Evolutionary conservation across 2,329 filamentous ascomycete species (phyloP).

Genomic region (Fusarium sp.): DNA sequence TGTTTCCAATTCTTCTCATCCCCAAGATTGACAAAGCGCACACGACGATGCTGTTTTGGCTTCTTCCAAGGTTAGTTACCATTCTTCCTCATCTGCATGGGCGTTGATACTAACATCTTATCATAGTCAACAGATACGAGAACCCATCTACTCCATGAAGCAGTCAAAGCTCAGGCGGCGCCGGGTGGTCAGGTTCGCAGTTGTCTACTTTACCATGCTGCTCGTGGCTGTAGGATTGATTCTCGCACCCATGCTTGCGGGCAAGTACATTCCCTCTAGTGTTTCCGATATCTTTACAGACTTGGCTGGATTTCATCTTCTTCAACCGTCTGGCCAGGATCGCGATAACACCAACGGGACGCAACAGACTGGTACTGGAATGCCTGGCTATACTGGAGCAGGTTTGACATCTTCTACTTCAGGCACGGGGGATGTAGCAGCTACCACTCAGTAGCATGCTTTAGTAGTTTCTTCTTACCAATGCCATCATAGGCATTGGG

Average conservation of each 20-base stretch:
- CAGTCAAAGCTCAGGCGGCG: neutral
- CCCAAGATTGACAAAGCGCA: neutral
- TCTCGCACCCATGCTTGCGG: neutral
- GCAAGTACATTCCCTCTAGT: neutral
- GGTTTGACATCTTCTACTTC: neutral
- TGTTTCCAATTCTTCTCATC: neutral
- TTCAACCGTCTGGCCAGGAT: neutral
- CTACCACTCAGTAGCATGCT: neutral
- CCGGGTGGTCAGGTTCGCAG: neutral
- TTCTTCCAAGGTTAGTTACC: neutral
- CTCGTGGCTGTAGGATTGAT: neutral
- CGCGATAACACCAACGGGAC: neutral
- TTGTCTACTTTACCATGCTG: neutral
- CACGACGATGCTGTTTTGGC: neutral
- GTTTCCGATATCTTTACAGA: neutral
- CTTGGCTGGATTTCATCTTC: neutral
- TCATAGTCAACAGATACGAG: neutral
- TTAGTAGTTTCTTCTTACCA: neutral
- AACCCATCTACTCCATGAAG: neutral
- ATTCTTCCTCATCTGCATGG: neutral
- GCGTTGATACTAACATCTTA: neutral
- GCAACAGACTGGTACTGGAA: neutral
- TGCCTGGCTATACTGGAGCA: neutral
- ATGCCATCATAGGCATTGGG: no score
- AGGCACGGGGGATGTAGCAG: neutral